Percentiles rank a stretch among this genome's conserved stretches.
phyloP scores from a whole-genome alignment of 75 land plant genomes.

The Selaginella tamariscina region DNA sequence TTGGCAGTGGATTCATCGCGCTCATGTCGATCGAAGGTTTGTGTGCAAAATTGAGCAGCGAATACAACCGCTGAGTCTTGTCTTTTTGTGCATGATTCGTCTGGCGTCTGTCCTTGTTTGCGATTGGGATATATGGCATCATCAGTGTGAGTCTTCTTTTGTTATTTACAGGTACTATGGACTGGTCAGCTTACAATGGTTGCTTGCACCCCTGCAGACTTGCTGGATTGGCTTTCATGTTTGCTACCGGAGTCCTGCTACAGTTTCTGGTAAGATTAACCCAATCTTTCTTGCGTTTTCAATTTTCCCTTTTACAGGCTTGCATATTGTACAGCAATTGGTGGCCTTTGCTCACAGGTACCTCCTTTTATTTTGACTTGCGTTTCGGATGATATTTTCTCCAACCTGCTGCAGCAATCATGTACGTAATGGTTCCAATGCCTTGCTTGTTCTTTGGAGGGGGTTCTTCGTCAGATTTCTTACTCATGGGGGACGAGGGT shows the following conservation, averaged over 20 bases:
- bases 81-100: too few species aligned
- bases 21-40: slow-evolving; percentile 1
- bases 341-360: slow-evolving; percentile 87
- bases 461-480: slow-evolving; percentile 51
- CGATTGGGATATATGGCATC: neutral
- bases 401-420: slow-evolving; percentile 58
- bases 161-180: slow-evolving; percentile 13
- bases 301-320: slow-evolving; percentile 37
- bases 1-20: too few species aligned
- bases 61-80: too few species aligned
- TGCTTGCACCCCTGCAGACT: slow-evolving; percentile 62
- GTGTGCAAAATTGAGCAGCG: too few species aligned
- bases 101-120: too few species aligned
- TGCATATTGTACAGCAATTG: slow-evolving; percentile 73
- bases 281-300: neutral
- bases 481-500: slow-evolving; percentile 49
- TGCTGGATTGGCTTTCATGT: slow-evolving; percentile 78
- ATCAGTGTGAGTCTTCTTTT: slow-evolving; percentile 5
- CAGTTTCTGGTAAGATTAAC: slow-evolving; percentile 47
- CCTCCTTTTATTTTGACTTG: neutral
- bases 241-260: slow-evolving; percentile 55
- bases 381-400: neutral
- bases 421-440: slow-evolving; percentile 95
- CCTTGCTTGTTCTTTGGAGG: slow-evolving; percentile 93
- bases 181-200: slow-evolving; percentile 35